Conservation (phyloP, 2,329 filamentous ascomycete species). For the Colletotrichum filicis region DNA sequence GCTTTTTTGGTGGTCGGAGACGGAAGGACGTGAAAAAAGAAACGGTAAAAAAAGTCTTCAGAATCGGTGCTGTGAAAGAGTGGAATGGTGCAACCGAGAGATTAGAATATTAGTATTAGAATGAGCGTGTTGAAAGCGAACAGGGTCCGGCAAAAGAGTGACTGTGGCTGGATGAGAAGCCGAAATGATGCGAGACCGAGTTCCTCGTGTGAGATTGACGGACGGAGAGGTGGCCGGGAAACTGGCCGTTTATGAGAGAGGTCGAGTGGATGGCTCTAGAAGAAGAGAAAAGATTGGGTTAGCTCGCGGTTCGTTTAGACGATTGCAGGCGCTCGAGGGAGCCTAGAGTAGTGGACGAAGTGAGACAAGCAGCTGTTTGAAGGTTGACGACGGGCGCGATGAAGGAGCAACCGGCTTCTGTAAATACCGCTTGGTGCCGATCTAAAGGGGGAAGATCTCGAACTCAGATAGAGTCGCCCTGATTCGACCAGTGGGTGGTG, state of each 20-base stretch:
- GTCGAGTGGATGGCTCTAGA: conserved; percentile 57
- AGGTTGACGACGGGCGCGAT: conserved; percentile 32
- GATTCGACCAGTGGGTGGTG: conserved; percentile 38
- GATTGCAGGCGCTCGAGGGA: conserved; percentile 36
- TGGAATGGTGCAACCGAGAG: conserved; percentile 33
- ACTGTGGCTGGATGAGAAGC: conserved; percentile 62
- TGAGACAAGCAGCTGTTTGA: conserved; percentile 26
- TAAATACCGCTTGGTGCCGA: conserved; percentile 24
- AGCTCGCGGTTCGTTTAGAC: conserved; percentile 39
- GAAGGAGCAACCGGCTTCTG: conserved; percentile 40
- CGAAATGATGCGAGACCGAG: conserved; percentile 54
- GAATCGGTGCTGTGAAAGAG: conserved; percentile 31
- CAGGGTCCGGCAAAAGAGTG: conserved; percentile 62
- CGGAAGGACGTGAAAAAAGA: conserved; percentile 21
- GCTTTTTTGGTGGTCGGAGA: conserved; percentile 33
- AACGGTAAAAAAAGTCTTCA: conserved; percentile 7
- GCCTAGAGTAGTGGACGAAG: conserved; percentile 20
- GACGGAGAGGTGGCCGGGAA: conserved; percentile 54
- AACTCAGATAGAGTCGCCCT: conserved; percentile 5
- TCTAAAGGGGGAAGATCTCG: conserved; percentile 23
- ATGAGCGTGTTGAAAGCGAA: conserved; percentile 36
- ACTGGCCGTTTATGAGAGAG: conserved; percentile 58
- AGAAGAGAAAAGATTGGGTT: conserved; percentile 46
- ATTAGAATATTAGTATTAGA: conserved; percentile 41
- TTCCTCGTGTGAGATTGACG: conserved; percentile 41